A percentile compares a stretch with the other conserved stretches of the same genome.
Evolutionary conservation across 768 basidiomycete species (phyloP).

Genomic region (Mycena capillaripes): DNA sequence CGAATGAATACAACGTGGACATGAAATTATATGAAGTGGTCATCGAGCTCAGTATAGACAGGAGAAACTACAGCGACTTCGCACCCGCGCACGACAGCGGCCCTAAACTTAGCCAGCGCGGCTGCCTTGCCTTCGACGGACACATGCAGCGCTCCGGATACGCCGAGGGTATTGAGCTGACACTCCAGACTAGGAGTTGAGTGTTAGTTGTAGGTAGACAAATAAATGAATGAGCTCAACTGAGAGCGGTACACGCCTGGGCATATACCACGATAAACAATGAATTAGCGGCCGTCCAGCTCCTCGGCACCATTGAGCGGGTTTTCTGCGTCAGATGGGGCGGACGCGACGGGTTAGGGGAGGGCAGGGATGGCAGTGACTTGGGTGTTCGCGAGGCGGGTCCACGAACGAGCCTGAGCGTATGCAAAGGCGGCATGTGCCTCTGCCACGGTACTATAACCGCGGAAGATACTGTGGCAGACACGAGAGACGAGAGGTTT

Average conservation of each 20-base stretch:
- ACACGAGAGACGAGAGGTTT: neutral
- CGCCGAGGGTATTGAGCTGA: neutral
- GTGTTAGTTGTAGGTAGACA: neutral
- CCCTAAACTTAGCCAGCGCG: no score
- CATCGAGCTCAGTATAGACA: no score
- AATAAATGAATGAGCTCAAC: neutral
- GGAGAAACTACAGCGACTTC: no score
- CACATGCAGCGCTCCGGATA: neutral
- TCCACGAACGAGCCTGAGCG: neutral
- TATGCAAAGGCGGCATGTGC: neutral
- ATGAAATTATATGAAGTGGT: no score
- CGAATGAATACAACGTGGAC: no score
- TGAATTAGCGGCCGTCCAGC: neutral
- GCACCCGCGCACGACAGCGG: no score
- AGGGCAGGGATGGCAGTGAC: no score
- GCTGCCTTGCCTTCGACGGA: no score
- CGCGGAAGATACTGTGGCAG: neutral
- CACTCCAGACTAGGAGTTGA: neutral
- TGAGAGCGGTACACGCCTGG: constrained; percentile 8
- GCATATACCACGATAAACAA: neutral
- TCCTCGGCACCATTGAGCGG: neutral
- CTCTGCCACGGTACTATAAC: neutral
- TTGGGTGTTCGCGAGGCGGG: neutral
- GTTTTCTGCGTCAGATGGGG: neutral
- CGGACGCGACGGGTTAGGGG: no score